A percentile compares a stretch with the other conserved stretches of the same genome.
Conservation (phyloP, 208 protist genomes). For the Trypanosomatidae sp. region DNA sequence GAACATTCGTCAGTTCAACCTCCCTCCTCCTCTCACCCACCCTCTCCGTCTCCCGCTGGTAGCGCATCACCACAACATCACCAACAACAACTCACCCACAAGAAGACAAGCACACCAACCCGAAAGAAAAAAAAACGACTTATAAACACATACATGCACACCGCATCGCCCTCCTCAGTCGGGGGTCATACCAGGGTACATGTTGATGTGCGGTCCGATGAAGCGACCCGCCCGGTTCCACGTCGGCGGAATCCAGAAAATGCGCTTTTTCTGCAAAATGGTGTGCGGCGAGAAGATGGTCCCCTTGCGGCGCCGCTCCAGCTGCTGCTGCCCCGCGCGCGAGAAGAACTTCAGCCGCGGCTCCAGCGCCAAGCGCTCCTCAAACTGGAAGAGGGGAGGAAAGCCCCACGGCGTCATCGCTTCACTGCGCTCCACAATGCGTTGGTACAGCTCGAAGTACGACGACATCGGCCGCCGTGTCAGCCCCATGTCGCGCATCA, state of each 20-base stretch:
- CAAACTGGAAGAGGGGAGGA: constrained; percentile 91
- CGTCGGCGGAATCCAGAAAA: constrained; percentile 91
- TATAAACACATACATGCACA: background rate
- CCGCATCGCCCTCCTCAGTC: background rate
- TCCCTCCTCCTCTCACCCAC: too few relatives aligned
- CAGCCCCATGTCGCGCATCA: constrained; percentile 87
- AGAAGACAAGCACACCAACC: too few relatives aligned
- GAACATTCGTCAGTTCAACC: too few relatives aligned
- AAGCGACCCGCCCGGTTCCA: constrained; percentile 84
- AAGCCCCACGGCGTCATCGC: constrained; percentile 93
- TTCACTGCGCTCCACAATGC: constrained; percentile 90
- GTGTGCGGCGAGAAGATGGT: constrained; percentile 80
- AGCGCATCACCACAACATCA: too few relatives aligned
- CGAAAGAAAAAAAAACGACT: too few relatives aligned
- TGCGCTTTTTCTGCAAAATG: constrained; percentile 64
- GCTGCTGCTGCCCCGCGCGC: constrained; percentile 69
- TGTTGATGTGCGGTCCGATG: constrained; percentile 77
- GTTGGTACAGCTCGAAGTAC: constrained; percentile 92
- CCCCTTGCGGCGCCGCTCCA: constrained; percentile 69
- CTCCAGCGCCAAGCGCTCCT: constrained; percentile 85
- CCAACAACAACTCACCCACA: too few relatives aligned
- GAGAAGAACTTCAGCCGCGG: constrained; percentile 89
- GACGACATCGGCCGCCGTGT: constrained; percentile 86
- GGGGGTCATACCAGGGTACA: constrained; percentile 89
- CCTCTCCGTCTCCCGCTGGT: too few relatives aligned